Evolutionary conservation across 2,329 filamentous ascomycete species (phyloP), one percentile per base, ranked within the genome.

Genomic region (Atkinsonella hypoxylon): DNA sequence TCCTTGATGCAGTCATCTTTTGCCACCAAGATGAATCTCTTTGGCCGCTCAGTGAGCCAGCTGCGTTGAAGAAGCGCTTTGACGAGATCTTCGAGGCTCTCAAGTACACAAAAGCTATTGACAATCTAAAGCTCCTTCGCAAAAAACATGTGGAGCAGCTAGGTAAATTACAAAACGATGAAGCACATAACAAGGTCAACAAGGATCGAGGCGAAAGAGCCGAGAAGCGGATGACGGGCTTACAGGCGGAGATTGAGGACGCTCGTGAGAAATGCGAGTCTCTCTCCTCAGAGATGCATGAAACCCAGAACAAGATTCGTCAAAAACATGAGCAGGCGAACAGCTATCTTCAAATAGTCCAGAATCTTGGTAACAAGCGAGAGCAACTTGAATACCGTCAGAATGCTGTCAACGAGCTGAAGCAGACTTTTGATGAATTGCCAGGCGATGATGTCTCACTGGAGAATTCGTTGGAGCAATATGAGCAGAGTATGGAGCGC

Each of bases 21-120:
- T 98, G 93, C 65, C 93, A 98, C 63, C 93, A 98, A 64, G 93
- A 98, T 64, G 93, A 98, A 58, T 96, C 91, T 26, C 70, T 97
- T 30, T 98, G 93, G 93, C 93, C 93, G 0, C 83, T 98, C 76
- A 94, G 89, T 62, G 88, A 95, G 61, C 89, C 93, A 0, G 73
- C 79, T 0, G 81, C 80, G 0, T 73, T 98, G 47, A 98, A 98
- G 69, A 94, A 94, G 66, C 85, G 83, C 48, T 98, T 98, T 54
- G 93, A 98, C 62, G 89, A 95, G 64, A 98, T 98, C 11, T 98
- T 98, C 58, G 93, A 97, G 68, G 93, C 93, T 1, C 75, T 88
- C 68, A 96, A 95, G 64, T 98, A 97, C 67, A 95, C 90, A 34
- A 96, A 95, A 62, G 93, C 90, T 17, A 95, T 98, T 53, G 90